phyloP scores from a whole-genome alignment of 1,284 basidiomycete species.

The Rhizopogon hawkerae region DNA sequence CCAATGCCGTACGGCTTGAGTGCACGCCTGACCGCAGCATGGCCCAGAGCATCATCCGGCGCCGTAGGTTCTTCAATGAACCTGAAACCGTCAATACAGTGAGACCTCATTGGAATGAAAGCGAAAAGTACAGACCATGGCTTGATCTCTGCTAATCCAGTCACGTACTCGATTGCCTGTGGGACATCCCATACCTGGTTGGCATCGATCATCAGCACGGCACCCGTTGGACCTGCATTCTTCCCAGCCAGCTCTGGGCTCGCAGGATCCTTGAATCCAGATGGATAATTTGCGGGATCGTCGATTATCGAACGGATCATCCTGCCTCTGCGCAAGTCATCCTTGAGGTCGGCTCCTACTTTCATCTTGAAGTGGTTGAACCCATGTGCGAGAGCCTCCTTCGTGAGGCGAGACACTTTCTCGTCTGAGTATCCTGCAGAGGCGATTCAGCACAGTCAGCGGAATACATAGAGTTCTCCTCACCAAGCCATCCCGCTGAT shows the following conservation, averaged over 20 bases:
- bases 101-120: neutral
- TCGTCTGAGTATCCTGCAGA: constrained; percentile 68
- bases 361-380: constrained; percentile 99
- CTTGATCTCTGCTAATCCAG: constrained; percentile 69
- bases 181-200: constrained; percentile 97
- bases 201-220: constrained; percentile 93
- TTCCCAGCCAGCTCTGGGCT: constrained; percentile 67
- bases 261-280: constrained; percentile 49
- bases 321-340: constrained; percentile 80
- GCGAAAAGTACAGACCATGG: constrained; percentile 59
- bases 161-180: constrained; percentile 88
- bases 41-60: constrained; percentile 80
- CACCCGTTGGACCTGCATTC: constrained; percentile 90
- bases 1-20: constrained; percentile 81
- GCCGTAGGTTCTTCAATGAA: constrained; percentile 96
- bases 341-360: constrained; percentile 76
- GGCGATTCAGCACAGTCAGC: constrained; percentile 4
- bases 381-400: constrained; percentile 75
- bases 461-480: neutral
- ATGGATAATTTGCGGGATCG: constrained; percentile 67
- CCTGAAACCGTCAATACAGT: constrained; percentile 33
- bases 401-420: constrained; percentile 81
- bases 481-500: constrained; percentile 85
- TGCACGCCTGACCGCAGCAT: constrained; percentile 73
- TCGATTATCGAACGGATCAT: constrained; percentile 93